These are phyloP conservation scores for Mycena olivaceomarginata DNA, from an alignment of 768 basidiomycete genomes.

Conservation along the genomic window DNA sequence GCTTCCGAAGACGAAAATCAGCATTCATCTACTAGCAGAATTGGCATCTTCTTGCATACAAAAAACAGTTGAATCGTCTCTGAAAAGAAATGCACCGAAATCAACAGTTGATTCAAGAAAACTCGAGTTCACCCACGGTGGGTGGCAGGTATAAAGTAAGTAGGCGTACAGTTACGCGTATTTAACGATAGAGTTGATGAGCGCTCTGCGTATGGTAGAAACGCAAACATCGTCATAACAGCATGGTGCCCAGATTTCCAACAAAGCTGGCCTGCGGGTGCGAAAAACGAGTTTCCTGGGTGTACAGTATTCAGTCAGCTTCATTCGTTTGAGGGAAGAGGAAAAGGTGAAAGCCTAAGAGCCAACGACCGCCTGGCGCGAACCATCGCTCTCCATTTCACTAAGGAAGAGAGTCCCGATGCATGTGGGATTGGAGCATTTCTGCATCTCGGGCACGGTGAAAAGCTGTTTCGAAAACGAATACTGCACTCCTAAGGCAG, in stretches of 20 bases:
- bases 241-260: constrained; percentile 16
- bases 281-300: constrained; percentile 2
- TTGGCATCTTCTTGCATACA: too few relatives aligned
- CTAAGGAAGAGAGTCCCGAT: neutral
- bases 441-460: neutral
- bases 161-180: neutral
- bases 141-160: neutral
- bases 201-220: neutral
- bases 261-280: constrained; percentile 1
- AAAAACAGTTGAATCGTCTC: too few relatives aligned
- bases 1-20: too few relatives aligned
- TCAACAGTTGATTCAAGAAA: too few relatives aligned
- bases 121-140: neutral
- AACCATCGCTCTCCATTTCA: neutral
- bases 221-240: neutral
- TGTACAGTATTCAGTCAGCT: too few relatives aligned
- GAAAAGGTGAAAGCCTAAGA: neutral
- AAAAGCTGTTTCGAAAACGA: constrained; percentile 9
- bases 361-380: neutral
- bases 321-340: neutral
- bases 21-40: too few relatives aligned
- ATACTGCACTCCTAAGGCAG: neutral
- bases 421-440: neutral
- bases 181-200: constrained; percentile 3
- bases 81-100: too few relatives aligned